Base-by-base conservation (phyloP, 2,329 filamentous ascomycete species). In the Claviceps sp. region DNA sequence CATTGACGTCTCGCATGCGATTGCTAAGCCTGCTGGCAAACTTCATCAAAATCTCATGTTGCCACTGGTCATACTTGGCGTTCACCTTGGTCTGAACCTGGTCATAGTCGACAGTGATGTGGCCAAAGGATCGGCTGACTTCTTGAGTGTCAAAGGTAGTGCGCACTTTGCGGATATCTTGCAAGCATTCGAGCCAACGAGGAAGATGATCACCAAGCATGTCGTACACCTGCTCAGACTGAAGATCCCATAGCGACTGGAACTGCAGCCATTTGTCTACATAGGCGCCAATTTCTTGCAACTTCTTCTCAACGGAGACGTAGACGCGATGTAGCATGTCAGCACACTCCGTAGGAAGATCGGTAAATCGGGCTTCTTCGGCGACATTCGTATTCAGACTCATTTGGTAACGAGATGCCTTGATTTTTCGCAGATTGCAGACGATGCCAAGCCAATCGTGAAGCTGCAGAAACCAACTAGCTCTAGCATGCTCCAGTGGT, bases 81-180 rank as follows among this genome's bases (percentile, higher is more conserved):
- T 97, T 98, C 67, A 99, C 93, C 69, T 95, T 96, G 53, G 91
- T 89, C 68, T 98, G 94, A 0, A 98, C 93, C 67, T 98, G 94
- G 61, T 97, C 93, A 63, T 98, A 98, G 66, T 98, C 91, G 62
- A 99, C 89, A 4, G 86, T 89, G 51, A 97, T 82, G 67, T 95
- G 91, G 4, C 93, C 93, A 64, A 99, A 98, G 1, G 85, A 86
- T 41, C 87, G 85, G 67, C 85, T 93, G 57, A 94, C 88, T 65
- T 96, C 93, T 8, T 91, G 94, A 1, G 91, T 98, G 64, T 99
- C 93, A 61, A 99, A 99, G 0, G 94, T 98, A 43, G 89, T 85
- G 50, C 93, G 85, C 43, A 89, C 93, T 69, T 96, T 95, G 55
- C 93, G 83, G 58, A 98, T 95, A 63, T 98, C 93, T 62, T 96